Conservation (phyloP, 73 alveolate genomes). For the Paramecium sonneborni region DNA sequence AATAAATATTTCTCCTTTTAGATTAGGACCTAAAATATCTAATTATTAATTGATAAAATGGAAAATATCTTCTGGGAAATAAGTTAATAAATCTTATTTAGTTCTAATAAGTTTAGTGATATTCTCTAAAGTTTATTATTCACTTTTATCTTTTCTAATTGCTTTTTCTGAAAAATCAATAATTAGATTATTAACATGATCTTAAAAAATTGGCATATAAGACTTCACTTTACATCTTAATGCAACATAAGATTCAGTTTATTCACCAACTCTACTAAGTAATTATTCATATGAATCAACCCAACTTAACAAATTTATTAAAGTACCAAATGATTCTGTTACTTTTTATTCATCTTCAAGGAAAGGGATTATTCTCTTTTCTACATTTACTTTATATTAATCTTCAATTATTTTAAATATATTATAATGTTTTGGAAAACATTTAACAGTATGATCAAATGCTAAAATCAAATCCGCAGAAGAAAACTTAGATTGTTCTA, state of each 20-base stretch:
- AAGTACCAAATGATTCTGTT: constrained; percentile 33
- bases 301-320: constrained; percentile 19
- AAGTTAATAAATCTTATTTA: constrained; percentile 8
- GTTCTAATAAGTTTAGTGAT: constrained; percentile 8
- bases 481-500: constrained; percentile 15
- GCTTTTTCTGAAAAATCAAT: constrained; percentile 45
- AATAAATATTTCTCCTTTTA: constrained; percentile 32
- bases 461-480: constrained; percentile 23
- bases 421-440: constrained; percentile 44
- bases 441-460: constrained; percentile 36
- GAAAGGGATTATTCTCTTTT: constrained; percentile 38
- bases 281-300: constrained; percentile 22
- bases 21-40: constrained; percentile 14
- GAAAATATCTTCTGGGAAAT: constrained; percentile 49
- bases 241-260: not conserved
- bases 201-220: constrained; percentile 41
- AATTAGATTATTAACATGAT: constrained; percentile 16
- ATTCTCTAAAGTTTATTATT: not conserved
- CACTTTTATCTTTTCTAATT: not conserved
- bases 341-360: constrained; percentile 47
- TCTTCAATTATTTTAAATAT: constrained; percentile 34
- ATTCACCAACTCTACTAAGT: constrained; percentile 14
- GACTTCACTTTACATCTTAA: constrained; percentile 27
- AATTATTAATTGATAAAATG: constrained; percentile 39
- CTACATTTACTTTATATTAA: constrained; percentile 16